These are phyloP conservation scores for Mycena galericulata DNA, from an alignment of 768 basidiomycete species.

Conservation along the genomic window DNA sequence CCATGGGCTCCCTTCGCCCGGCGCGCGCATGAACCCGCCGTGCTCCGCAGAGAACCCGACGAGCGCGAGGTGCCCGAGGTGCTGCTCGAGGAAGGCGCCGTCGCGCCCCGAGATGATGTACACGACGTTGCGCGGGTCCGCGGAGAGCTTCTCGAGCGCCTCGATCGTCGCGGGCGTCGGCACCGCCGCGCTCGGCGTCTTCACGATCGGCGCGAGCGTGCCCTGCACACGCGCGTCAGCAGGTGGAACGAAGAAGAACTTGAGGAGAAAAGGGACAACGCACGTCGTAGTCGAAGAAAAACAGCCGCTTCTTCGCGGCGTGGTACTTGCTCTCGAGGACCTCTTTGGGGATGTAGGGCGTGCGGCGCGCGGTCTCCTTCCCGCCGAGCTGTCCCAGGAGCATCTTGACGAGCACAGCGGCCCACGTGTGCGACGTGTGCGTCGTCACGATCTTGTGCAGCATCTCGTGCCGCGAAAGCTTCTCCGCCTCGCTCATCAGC, in stretches of 20 bases:
- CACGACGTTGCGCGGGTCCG: constrained; percentile 90
- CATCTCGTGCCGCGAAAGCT: constrained; percentile 75
- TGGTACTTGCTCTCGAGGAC: constrained; percentile 71
- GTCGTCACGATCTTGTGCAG: constrained; percentile 89
- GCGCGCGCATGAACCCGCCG: constrained; percentile 89
- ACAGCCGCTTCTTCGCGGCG: constrained; percentile 82
- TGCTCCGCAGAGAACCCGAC: constrained; percentile 97
- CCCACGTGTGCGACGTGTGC: constrained; percentile 97
- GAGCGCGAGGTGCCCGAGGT: constrained; percentile 84
- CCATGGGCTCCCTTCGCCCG: constrained; percentile 73
- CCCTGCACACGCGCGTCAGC: constrained; percentile 62
- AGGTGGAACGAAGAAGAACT: constrained; percentile 1
- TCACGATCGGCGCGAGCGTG: constrained; percentile 97
- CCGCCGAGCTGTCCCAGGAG: constrained; percentile 84
- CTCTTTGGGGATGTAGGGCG: constrained; percentile 82
- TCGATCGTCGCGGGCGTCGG: constrained; percentile 81
- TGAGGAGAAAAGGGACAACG: constrained; percentile 44
- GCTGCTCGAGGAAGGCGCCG: constrained; percentile 89
- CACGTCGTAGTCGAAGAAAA: constrained; percentile 97
- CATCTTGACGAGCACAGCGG: constrained; percentile 89
- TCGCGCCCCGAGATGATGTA: constrained; percentile 99
- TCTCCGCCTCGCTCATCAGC: constrained; percentile 83
- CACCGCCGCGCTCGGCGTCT: constrained; percentile 87
- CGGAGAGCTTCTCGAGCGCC: constrained; percentile 77
- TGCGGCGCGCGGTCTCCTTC: constrained; percentile 84